phyloP scores from a whole-genome alignment of 106 monocot species.

The Hemerocallis citrina region DNA sequence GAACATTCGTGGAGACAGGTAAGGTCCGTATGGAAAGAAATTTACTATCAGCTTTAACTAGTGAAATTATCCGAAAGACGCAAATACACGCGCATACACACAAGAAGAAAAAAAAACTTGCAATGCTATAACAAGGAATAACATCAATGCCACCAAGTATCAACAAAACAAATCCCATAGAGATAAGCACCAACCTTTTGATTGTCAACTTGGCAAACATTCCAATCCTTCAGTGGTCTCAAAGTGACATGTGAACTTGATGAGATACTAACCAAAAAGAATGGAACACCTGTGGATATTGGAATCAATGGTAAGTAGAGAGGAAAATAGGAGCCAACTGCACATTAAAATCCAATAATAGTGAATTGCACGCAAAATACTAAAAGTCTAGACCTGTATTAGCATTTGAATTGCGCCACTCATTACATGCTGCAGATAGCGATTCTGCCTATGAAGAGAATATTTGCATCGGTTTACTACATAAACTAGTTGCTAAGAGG shows the following conservation, averaged over 20 bases:
- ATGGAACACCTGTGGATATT: slow-evolving; percentile 50
- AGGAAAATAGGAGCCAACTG: not conserved
- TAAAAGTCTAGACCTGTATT: slow-evolving; percentile 47
- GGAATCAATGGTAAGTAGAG: not conserved
- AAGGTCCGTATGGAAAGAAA: too few species aligned
- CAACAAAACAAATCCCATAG: not conserved
- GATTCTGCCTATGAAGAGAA: slow-evolving; percentile 40
- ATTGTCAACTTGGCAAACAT: slow-evolving; percentile 33
- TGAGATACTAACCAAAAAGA: slow-evolving; percentile 71
- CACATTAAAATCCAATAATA: not conserved
- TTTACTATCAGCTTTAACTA: too few species aligned
- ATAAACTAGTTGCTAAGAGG: not conserved
- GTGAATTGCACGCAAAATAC: slow-evolving; percentile 1
- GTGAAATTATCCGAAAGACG: too few species aligned
- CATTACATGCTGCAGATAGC: slow-evolving; percentile 49
- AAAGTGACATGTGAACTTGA: slow-evolving; percentile 49
- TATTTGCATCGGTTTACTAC: not conserved
- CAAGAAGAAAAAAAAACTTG: too few species aligned
- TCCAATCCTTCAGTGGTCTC: slow-evolving; percentile 78
- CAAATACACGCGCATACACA: too few species aligned
- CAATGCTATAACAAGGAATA: not conserved
- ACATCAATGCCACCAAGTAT: not conserved
- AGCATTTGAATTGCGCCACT: slow-evolving; percentile 69
- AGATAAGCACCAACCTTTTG: slow-evolving; percentile 46
- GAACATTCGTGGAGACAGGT: too few species aligned